These are phyloP conservation scores for Nitzschia inconspicua DNA, from an alignment of 108 stramenopile species.

Conservation along the genomic window DNA sequence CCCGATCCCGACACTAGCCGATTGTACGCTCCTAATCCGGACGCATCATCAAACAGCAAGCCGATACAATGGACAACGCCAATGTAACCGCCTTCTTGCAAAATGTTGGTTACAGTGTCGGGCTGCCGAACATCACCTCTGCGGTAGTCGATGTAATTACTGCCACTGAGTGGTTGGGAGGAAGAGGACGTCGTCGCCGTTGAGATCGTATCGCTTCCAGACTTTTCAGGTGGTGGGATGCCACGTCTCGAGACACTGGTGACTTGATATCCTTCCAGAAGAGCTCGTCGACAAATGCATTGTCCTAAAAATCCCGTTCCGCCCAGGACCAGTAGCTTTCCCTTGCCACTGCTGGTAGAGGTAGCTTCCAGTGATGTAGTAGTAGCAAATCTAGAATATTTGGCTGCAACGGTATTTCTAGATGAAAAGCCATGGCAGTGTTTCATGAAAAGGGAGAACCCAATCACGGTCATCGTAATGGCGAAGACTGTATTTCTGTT, in stretches of 20 bases:
- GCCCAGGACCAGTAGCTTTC: constrained; percentile 18
- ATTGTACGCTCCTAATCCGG: constrained; percentile 66
- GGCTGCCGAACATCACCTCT: constrained; percentile 38
- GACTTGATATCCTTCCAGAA: constrained; percentile 39
- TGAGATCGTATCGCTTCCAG: too few species aligned
- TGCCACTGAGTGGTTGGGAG: neutral
- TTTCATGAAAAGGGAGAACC: too few species aligned
- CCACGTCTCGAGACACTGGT: constrained; percentile 47
- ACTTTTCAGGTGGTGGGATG: constrained; percentile 3
- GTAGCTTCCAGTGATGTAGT: too few species aligned
- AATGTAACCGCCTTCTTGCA: constrained; percentile 33
- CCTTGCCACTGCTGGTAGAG: constrained; percentile 5
- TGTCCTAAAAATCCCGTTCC: constrained; percentile 53
- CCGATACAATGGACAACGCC: constrained; percentile 53
- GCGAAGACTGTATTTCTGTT: too few species aligned
- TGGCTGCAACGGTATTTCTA: too few species aligned
- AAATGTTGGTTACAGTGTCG: constrained; percentile 28
- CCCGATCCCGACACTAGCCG: constrained; percentile 68
- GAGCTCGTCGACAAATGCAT: constrained; percentile 35
- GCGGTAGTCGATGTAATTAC: constrained; percentile 34
- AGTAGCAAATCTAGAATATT: too few species aligned
- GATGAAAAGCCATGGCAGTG: too few species aligned
- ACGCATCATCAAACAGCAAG: constrained; percentile 71
- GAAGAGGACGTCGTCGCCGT: neutral
- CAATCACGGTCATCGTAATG: too few species aligned